Base-by-base conservation (phyloP, 495 filamentous ascomycete genomes). In the Talaromyces liani region DNA sequence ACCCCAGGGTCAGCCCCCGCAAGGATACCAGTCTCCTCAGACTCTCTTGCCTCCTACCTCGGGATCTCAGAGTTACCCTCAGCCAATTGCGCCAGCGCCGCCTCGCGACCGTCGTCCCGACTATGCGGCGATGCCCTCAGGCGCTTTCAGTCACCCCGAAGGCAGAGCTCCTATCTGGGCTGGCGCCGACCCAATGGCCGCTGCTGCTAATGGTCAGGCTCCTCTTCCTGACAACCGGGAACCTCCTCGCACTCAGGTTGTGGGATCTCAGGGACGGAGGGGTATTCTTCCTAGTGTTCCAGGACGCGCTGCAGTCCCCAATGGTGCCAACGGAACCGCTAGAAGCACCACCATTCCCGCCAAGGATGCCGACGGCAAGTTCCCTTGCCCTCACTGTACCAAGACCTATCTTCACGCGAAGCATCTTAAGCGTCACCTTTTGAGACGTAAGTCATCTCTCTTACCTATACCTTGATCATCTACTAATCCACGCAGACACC, bases 401-500 rank as follows among this genome's bases (percentile, higher is more conserved):
- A 98, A 97, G 80, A 96, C 91, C 7, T 98, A 98, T 75, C 85
- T 97, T 58, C 94, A 98, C 75, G 89, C 92, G 34, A 98, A 98
- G 80, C 94, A 98, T 75, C 77, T 98, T 63, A 98, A 98, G 82
- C 85, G 94, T 65, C 94, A 98, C 82, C 81, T 97, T 20, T 81
- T 98, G 60, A 81, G 94, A 80, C 94, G 92, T 97, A 84, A 92
- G 92, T 89, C 24, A 62, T 63, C 2, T 12, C 25, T 18, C 22
- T 14, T 34, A 22, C 4, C 49, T 41, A 53, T n/a, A 12, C 16
- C 0, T 9, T 8, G 3, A 20, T 9, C 8, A 25, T 6, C 10
- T 25, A 49, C 20, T 71, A 27, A 62, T 64, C 24, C 62, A 65
- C 39, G 29, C 66, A 96, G 92, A 98, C 77, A 96, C 94, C 64